Conservation (phyloP, 371 early-diverging fungal genomes). For the Phascolomyces articulosus region DNA sequence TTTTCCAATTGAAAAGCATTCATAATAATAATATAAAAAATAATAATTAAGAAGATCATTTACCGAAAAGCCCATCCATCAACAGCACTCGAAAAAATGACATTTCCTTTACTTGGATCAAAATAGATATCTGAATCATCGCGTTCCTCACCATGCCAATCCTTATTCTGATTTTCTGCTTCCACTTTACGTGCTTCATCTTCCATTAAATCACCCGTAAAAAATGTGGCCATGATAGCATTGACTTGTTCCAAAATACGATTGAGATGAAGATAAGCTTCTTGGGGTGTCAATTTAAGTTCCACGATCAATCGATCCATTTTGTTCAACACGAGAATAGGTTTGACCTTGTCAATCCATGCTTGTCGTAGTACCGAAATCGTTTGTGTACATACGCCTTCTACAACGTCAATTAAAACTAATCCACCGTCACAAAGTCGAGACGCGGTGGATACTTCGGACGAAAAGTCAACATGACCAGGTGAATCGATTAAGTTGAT, state of each 20-base stretch:
- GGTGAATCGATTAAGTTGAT: constrained; percentile 99
- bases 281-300: constrained; percentile 87
- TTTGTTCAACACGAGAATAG: constrained; percentile 98
- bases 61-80: constrained; percentile 99
- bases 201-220: constrained; percentile 85
- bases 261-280: constrained; percentile 90
- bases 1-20: too few relatives aligned
- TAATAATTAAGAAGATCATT: not conserved
- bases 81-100: constrained; percentile 92
- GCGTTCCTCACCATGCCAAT: constrained; percentile 87
- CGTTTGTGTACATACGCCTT: constrained; percentile 99
- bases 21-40: too few relatives aligned
- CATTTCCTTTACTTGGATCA: constrained; percentile 93
- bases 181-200: constrained; percentile 83
- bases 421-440: constrained; percentile 97
- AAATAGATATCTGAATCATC: constrained; percentile 95
- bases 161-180: constrained; percentile 54
- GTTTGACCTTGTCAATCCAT: constrained; percentile 86
- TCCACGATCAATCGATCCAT: constrained; percentile 97
- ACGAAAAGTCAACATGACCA: constrained; percentile 99
- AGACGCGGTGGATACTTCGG: constrained; percentile 96
- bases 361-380: constrained; percentile 95
- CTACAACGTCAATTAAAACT: constrained; percentile 97
- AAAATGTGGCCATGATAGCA: constrained; percentile 93
- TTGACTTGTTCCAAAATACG: constrained; percentile 95